Conservation (phyloP, 176 grass and related monocot genomes). For the Phoenix dactylifera region DNA sequence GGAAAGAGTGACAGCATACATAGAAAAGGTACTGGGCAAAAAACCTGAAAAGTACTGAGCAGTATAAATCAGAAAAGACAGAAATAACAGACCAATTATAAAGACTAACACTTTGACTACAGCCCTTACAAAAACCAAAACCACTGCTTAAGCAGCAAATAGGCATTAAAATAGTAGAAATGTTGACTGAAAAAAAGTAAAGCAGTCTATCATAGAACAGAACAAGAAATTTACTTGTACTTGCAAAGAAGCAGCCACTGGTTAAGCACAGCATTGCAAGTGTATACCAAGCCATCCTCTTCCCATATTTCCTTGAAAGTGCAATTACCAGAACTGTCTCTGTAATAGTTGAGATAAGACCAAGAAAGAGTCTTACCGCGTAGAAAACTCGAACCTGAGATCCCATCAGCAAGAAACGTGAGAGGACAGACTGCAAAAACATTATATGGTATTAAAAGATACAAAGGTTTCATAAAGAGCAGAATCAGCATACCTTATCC, state of each 20-base stretch:
- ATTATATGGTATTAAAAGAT: constrained; percentile 2
- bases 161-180: no score
- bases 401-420: constrained; percentile 3
- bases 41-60: constrained; percentile 48
- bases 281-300: constrained; percentile 79
- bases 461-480: no score
- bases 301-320: constrained; percentile 90
- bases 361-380: constrained; percentile 91
- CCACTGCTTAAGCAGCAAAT: no score
- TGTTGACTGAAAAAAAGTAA: no score
- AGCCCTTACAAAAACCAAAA: no score
- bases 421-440: constrained; percentile 17
- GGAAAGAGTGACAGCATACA: constrained; percentile 91
- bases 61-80: constrained; percentile 14
- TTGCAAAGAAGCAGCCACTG: constrained; percentile 97
- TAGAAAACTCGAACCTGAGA: constrained; percentile 80
- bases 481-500: constrained; percentile 48
- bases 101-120: no score
- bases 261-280: constrained; percentile 93
- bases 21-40: constrained; percentile 96
- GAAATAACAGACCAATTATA: constrained; percentile 11
- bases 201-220: not conserved
- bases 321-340: constrained; percentile 81
- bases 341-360: constrained; percentile 80
- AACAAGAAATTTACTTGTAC: constrained; percentile 64